Conservation (phyloP, 257 asterid species). For the Vinca minor region DNA sequence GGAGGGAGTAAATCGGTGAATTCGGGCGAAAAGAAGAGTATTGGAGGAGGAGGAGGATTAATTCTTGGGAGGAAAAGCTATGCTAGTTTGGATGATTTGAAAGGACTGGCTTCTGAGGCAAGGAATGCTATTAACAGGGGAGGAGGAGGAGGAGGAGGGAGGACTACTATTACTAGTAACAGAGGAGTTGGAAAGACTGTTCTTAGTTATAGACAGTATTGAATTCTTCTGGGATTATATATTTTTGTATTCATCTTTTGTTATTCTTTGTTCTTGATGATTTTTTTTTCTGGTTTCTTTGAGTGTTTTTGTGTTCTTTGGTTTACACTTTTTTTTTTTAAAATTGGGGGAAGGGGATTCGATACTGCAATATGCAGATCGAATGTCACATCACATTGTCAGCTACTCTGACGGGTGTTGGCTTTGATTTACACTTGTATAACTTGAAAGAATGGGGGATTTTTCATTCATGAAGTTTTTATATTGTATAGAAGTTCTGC, state of each 20-base stretch:
- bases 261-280: background rate
- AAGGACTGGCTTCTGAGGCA: constrained; percentile 46
- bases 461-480: constrained; percentile 4
- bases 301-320: constrained; percentile 17
- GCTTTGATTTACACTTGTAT: background rate
- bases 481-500: background rate
- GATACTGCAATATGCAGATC: too few relatives aligned
- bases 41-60: constrained; percentile 53
- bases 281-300: constrained; percentile 1
- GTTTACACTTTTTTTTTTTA: too few relatives aligned
- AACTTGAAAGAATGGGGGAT: constrained; percentile 10
- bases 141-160: constrained; percentile 35
- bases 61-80: constrained; percentile 71
- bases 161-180: constrained; percentile 14
- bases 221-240: constrained; percentile 12
- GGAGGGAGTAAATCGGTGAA: constrained; percentile 51
- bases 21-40: constrained; percentile 53
- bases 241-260: background rate
- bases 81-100: constrained; percentile 62
- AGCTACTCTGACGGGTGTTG: too few relatives aligned
- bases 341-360: too few relatives aligned
- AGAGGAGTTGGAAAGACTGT: constrained; percentile 40
- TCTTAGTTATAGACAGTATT: constrained; percentile 44
- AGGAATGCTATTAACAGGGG: constrained; percentile 46
- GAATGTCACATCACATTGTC: too few relatives aligned